Conservation (phyloP, 23 red algal species). For the Chondrus crispus region DNA sequence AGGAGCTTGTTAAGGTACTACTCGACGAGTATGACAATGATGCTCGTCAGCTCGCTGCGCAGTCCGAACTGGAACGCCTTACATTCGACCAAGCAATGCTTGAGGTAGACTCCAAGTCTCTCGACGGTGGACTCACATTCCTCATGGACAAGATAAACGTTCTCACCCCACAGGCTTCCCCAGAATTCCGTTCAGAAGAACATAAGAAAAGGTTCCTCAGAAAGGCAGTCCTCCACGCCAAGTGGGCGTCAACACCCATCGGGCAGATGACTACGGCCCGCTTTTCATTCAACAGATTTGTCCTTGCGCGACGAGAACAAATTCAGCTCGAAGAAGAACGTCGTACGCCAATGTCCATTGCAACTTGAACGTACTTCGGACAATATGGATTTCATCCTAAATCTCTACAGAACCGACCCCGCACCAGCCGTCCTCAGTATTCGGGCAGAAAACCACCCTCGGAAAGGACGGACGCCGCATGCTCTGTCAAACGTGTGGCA, state of each 20-base stretch:
- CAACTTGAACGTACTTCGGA: no score
- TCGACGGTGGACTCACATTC: background rate
- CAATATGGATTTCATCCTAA: no score
- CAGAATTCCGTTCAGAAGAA: background rate
- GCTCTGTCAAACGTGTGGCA: background rate
- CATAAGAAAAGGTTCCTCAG: slow-evolving; percentile 4
- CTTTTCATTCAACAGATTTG: background rate
- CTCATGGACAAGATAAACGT: background rate
- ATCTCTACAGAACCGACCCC: no score
- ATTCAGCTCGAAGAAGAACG: background rate
- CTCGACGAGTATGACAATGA: background rate
- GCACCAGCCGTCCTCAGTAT: no score
- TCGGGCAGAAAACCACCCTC: background rate
- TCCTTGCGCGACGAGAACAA: background rate
- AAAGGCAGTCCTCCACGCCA: background rate
- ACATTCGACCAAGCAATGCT: background rate
- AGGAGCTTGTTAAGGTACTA: background rate
- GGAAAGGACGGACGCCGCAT: background rate
- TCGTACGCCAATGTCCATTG: background rate
- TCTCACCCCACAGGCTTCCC: background rate
- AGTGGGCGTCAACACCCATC: background rate
- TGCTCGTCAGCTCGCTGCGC: background rate
- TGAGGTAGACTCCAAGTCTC: background rate
- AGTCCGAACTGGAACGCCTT: background rate
- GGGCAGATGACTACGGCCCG: background rate